A percentile compares a stretch with the other conserved stretches of the same genome.
Evolutionary conservation across 306 rosid genomes (phyloP).

Genomic region (Sindora glabra): DNA sequence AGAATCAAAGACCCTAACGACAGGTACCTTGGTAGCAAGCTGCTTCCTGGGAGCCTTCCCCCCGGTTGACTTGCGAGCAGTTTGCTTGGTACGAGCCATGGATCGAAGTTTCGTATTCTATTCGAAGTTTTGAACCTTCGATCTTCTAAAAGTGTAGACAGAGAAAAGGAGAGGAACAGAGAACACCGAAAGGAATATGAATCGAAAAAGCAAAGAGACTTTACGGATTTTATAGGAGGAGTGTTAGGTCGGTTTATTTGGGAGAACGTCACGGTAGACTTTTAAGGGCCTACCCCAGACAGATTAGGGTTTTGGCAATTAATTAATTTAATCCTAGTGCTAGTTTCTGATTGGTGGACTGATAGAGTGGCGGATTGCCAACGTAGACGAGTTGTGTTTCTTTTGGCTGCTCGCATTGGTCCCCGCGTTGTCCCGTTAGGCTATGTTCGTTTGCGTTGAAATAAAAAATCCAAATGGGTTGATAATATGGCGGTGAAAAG

Average conservation of each 20-base stretch:
- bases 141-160: too few species aligned
- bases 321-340: not conserved
- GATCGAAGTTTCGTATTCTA: too few species aligned
- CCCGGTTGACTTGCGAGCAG: constrained; percentile 30
- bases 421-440: too few species aligned
- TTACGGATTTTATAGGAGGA: not conserved
- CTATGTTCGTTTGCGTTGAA: too few species aligned
- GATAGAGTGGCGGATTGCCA: constrained; percentile 13
- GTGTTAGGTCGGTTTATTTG: not conserved
- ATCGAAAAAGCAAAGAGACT: not conserved
- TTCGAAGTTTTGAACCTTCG: too few species aligned
- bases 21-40: constrained; percentile 31
- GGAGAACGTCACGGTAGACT: not conserved
- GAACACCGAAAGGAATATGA: too few species aligned
- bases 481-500: too few species aligned
- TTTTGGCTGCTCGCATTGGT: too few species aligned
- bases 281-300: not conserved
- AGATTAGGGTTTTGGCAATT: not conserved
- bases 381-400: constrained; percentile 42
- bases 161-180: too few species aligned
- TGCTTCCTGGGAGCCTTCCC: constrained; percentile 38
- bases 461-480: too few species aligned
- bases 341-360: constrained; percentile 13
- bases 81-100: constrained; percentile 38
- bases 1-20: not conserved